Percentiles rank a stretch among this genome's conserved stretches.
These are phyloP conservation scores for Endocladia muricata DNA, from an alignment of 31 red algal species.

Conservation along the genomic window DNA sequence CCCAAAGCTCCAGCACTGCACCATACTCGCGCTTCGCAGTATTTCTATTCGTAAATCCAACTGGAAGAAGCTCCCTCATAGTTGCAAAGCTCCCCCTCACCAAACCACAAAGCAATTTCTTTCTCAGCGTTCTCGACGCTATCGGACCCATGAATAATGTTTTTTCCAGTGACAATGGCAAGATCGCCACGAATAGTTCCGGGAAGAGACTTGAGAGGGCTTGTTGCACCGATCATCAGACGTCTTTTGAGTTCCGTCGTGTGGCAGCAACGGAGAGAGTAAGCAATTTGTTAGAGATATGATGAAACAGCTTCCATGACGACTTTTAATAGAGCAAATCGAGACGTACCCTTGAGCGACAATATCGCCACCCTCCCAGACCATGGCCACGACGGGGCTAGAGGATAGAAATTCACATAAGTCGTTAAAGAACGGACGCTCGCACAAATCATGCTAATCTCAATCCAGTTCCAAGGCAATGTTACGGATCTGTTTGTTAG, in stretches of 20 bases:
- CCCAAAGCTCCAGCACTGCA: too few species aligned
- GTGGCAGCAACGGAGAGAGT: neutral
- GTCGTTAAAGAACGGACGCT: conserved; percentile 62
- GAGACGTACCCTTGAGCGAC: conserved; percentile 52
- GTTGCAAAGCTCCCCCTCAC: conserved; percentile 44
- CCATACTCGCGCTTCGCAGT: too few species aligned
- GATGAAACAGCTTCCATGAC: neutral
- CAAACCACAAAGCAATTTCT: conserved; percentile 89
- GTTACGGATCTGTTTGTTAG: too few species aligned
- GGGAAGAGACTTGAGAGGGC: conserved; percentile 73
- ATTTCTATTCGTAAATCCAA: conserved; percentile 46
- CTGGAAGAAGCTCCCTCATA: conserved; percentile 13
- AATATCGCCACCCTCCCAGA: conserved; percentile 77
- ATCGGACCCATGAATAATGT: conserved; percentile 86
- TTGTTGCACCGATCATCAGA: conserved; percentile 89
- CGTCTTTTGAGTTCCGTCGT: neutral
- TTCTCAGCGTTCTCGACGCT: conserved; percentile 65
- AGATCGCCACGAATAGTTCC: conserved; percentile 87
- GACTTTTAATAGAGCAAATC: neutral
- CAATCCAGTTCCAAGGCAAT: too few species aligned
- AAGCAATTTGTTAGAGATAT: neutral
- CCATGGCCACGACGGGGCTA: conserved; percentile 79
- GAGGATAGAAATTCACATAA: conserved; percentile 67
- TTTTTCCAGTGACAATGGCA: conserved; percentile 68
- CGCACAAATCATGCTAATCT: conserved; percentile 66